Conservation (phyloP, 2,329 filamentous ascomycete species). For the Fusarium humuli region DNA sequence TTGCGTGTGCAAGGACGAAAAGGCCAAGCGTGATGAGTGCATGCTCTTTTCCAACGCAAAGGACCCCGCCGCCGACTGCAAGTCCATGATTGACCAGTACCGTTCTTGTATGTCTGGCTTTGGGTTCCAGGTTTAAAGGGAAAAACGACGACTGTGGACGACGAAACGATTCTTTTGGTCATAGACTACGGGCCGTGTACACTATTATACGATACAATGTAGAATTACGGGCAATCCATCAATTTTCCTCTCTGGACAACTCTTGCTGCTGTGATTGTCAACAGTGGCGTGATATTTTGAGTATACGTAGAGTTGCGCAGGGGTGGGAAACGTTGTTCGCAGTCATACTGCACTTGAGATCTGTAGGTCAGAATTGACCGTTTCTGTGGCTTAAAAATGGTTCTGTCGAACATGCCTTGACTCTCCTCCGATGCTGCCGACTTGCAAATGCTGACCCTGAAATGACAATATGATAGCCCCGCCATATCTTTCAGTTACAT, state of each 20-base stretch:
- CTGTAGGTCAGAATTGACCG: not conserved
- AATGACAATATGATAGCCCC: not conserved
- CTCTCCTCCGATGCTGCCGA: not conserved
- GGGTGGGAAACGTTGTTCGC: not conserved
- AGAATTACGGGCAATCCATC: slow-evolving; percentile 42
- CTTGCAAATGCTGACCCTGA: not conserved
- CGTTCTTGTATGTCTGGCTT: slow-evolving; percentile 92
- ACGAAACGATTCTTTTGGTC: slow-evolving; percentile 12
- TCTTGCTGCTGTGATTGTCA: not conserved
- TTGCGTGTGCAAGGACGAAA: slow-evolving; percentile 98
- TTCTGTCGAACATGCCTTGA: not conserved
- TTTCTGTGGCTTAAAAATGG: not conserved
- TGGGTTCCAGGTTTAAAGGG: slow-evolving; percentile 77
- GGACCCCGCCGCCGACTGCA: slow-evolving; percentile 87
- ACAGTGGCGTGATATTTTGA: slow-evolving; percentile 40
- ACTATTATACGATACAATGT: slow-evolving; percentile 41
- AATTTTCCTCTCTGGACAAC: slow-evolving; percentile 38
- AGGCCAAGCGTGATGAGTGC: slow-evolving; percentile 92
- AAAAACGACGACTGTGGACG: not conserved
- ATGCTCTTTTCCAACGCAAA: slow-evolving; percentile 94
- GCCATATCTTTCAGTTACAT: not conserved
- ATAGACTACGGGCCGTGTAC: slow-evolving; percentile 36
- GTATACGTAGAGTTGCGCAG: not conserved
- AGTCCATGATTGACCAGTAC: slow-evolving; percentile 85
- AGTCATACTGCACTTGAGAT: not conserved